These are phyloP conservation scores for Plectosphaerella plurivora DNA, from an alignment of 2,329 filamentous ascomycete species.

Conservation along the genomic window DNA sequence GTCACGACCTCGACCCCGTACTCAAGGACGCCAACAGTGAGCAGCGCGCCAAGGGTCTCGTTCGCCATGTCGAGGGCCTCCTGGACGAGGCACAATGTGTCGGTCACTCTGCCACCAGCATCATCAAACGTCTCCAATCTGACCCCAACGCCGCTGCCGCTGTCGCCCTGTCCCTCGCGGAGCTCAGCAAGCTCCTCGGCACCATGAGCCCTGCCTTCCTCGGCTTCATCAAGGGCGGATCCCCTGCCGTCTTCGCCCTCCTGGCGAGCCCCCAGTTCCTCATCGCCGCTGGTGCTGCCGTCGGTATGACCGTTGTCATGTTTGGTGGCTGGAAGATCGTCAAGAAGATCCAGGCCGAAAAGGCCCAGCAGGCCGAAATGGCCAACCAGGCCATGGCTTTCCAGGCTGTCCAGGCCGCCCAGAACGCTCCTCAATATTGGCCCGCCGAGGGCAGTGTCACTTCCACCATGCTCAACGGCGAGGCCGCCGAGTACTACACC, in stretches of 20 bases:
- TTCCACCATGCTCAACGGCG: conserved; percentile 2
- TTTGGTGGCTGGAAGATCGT: conserved; percentile 97
- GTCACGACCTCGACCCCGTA: conserved; percentile 41
- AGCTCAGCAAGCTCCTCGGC: conserved; percentile 75
- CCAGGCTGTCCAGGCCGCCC: conserved; percentile 8
- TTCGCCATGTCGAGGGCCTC: conserved; percentile 70
- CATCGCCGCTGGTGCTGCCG: conserved; percentile 82
- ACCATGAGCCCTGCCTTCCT: conserved; percentile 85
- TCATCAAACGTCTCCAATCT: conserved; percentile 69
- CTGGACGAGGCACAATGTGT: conserved; percentile 86
- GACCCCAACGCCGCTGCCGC: conserved; percentile 84
- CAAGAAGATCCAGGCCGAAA: conserved; percentile 65
- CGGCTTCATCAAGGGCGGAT: conserved; percentile 69
- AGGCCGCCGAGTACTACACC: conserved; percentile 6
- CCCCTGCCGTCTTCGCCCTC: conserved; percentile 81
- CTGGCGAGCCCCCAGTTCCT: conserved; percentile 77
- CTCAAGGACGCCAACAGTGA: conserved; percentile 57
- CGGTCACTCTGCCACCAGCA: conserved; percentile 77
- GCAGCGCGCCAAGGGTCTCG: conserved; percentile 47
- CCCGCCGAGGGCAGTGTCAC: background rate
- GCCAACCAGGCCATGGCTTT: conserved; percentile 22
- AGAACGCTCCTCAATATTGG: conserved; percentile 5
- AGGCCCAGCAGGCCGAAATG: conserved; percentile 19
- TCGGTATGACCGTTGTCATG: conserved; percentile 92
- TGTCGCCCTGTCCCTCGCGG: conserved; percentile 86